A percentile compares a stretch with the other conserved stretches of the same genome.
These are phyloP conservation scores for Nicotiana tabacum DNA, from an alignment of 257 asterid species.

Conservation along the genomic window DNA sequence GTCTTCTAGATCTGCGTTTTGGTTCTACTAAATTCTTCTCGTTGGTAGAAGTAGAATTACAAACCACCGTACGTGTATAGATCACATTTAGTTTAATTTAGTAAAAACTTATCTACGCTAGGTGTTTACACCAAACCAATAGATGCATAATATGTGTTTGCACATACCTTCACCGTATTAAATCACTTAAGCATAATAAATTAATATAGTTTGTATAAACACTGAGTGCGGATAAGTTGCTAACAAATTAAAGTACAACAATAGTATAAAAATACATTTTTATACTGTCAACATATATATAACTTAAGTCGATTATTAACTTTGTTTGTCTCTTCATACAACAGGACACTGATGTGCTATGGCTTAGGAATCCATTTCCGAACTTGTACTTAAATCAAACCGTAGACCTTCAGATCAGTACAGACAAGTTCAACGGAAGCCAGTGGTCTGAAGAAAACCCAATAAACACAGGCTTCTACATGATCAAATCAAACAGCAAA, in stretches of 20 bases:
- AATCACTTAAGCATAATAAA: too few species aligned
- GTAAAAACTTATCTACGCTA: too few species aligned
- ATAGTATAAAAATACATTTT: too few species aligned
- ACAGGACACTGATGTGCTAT: slow-evolving; percentile 60
- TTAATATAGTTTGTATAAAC: too few species aligned
- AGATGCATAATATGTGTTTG: too few species aligned
- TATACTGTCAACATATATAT: too few species aligned
- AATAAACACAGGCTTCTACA: slow-evolving; percentile 70
- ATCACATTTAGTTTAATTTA: not conserved
- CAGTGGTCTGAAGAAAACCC: slow-evolving; percentile 22
- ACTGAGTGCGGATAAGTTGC: too few species aligned
- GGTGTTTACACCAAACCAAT: too few species aligned
- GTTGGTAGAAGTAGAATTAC: not conserved
- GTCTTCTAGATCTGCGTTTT: not conserved
- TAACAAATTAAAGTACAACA: too few species aligned
- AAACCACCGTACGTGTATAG: not conserved
- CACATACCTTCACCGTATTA: too few species aligned
- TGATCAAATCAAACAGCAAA: slow-evolving; percentile 40
- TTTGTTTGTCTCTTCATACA: not conserved
- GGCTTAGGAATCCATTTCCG: slow-evolving; percentile 63
- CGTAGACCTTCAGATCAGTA: slow-evolving; percentile 57
- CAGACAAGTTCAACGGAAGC: slow-evolving; percentile 41
- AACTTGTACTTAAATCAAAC: slow-evolving; percentile 27
- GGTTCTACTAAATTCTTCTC: not conserved
- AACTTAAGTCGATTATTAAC: too few species aligned